A percentile compares a stretch with the other conserved stretches of the same genome.
These are phyloP conservation scores for Globisporangium solare DNA, from an alignment of 352 stramenopile species.

Conservation along the genomic window DNA sequence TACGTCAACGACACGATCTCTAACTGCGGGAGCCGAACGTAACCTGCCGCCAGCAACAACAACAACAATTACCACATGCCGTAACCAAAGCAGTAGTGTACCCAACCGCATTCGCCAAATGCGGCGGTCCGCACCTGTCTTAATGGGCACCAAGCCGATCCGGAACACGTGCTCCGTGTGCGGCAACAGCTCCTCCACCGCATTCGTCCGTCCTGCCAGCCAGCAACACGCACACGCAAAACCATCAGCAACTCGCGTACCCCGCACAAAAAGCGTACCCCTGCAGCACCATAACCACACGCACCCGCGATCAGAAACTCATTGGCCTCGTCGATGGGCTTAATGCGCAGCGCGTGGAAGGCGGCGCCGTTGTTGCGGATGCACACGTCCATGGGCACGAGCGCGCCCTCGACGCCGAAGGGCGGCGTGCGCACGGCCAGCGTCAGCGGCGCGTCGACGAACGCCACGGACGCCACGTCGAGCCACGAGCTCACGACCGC, in stretches of 20 bases:
- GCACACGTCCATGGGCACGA: constrained; percentile 50
- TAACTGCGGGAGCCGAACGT: constrained; percentile 59
- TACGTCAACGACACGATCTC: constrained; percentile 76
- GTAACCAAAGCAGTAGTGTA: constrained; percentile 8
- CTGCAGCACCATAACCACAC: constrained; percentile 13
- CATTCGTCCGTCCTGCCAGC: constrained; percentile 52
- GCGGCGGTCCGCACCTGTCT: constrained; percentile 45
- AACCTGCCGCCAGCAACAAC: constrained; percentile 26
- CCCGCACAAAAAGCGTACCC: neutral
- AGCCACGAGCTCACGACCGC: constrained; percentile 65
- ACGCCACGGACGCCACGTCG: constrained; percentile 58
- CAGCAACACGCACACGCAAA: constrained; percentile 5
- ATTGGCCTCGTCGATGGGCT: constrained; percentile 58
- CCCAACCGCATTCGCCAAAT: neutral
- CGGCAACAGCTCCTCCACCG: constrained; percentile 69
- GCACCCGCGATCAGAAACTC: constrained; percentile 75
- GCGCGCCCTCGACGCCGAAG: constrained; percentile 64
- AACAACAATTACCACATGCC: constrained; percentile 3
- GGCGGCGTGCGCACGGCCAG: constrained; percentile 59
- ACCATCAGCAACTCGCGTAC: no score
- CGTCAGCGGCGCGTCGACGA: constrained; percentile 60
- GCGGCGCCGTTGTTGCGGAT: constrained; percentile 72
- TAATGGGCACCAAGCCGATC: constrained; percentile 67
- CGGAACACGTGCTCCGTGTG: constrained; percentile 58
- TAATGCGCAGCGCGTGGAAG: constrained; percentile 67